Evolutionary conservation across 2,329 filamentous ascomycete genomes (phyloP).

Genomic region (Pseudocercospora vitis): DNA sequence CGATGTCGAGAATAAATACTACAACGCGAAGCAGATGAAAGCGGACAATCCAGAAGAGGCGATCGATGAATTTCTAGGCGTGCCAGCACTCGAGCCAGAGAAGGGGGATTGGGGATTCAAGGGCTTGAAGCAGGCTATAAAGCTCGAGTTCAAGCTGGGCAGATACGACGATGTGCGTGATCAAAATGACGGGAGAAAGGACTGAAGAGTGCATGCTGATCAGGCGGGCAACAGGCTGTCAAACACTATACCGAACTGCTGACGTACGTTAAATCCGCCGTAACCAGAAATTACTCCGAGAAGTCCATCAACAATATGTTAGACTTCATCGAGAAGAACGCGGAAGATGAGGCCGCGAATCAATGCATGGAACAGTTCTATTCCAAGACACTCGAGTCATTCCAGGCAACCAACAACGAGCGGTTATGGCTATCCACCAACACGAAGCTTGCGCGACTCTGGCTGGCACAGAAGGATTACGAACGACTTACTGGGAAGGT

Average conservation of each 20-base stretch:
- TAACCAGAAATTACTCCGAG: conserved; percentile 97
- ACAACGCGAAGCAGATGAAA: conserved; percentile 98
- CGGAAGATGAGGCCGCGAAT: conserved; percentile 68
- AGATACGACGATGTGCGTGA: conserved; percentile 72
- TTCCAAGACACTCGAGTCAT: conserved; percentile 86
- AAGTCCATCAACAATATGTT: conserved; percentile 99
- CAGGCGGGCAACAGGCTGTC: conserved; percentile 62
- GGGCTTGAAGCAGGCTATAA: conserved; percentile 95
- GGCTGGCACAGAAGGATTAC: conserved; percentile 90
- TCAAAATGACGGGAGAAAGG: background rate
- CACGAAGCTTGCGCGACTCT: conserved; percentile 89
- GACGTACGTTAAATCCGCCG: conserved; percentile 94
- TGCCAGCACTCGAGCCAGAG: conserved; percentile 79
- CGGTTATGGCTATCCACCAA: conserved; percentile 97
- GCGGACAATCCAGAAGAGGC: conserved; percentile 80
- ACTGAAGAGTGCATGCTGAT: background rate
- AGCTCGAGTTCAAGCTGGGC: conserved; percentile 91
- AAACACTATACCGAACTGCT: conserved; percentile 93
- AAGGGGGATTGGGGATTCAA: conserved; percentile 99
- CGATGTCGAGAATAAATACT: conserved; percentile 99
- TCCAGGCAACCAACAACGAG: conserved; percentile 97
- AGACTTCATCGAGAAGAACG: conserved; percentile 92
- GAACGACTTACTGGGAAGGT: conserved; percentile 76
- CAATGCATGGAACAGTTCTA: conserved; percentile 94
- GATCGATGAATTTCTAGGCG: conserved; percentile 86